Evolutionary conservation across 306 rosid species (phyloP).

Genomic region (Citrullus amarus): DNA sequence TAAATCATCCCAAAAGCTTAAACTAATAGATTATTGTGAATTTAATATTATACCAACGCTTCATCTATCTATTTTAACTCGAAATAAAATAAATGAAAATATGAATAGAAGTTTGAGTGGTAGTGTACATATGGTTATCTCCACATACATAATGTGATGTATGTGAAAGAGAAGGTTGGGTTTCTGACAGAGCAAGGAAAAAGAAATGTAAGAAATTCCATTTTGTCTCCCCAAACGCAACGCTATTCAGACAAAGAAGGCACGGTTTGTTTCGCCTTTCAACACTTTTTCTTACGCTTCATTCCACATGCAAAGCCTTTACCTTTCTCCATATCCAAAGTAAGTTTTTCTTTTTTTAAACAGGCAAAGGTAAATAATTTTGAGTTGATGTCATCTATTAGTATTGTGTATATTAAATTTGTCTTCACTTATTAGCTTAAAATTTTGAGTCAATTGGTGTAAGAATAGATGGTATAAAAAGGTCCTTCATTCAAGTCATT

Average conservation of each 20-base stretch:
- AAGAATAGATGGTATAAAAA: too few species aligned
- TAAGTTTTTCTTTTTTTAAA: neutral
- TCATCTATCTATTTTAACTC: too few species aligned
- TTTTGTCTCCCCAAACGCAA: constrained; percentile 3
- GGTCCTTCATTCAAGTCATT: too few species aligned
- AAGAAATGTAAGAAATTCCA: neutral
- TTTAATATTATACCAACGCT: too few species aligned
- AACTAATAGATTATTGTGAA: too few species aligned
- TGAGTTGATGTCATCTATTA: too few species aligned
- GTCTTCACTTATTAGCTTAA: too few species aligned
- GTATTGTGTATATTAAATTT: too few species aligned
- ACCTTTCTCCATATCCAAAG: neutral
- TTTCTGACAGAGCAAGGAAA: neutral
- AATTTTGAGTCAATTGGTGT: too few species aligned
- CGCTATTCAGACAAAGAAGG: neutral
- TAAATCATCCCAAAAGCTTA: too few species aligned
- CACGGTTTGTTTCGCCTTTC: neutral
- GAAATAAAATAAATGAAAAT: too few species aligned
- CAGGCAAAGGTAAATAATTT: neutral
- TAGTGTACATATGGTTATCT: neutral
- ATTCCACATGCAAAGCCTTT: neutral
- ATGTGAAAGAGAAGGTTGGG: neutral
- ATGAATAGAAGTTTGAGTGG: too few species aligned
- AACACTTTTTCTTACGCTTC: neutral
- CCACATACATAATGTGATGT: neutral